phyloP scores from a whole-genome alignment of 768 basidiomycete species.

The Udeniomyces megalosporus region DNA sequence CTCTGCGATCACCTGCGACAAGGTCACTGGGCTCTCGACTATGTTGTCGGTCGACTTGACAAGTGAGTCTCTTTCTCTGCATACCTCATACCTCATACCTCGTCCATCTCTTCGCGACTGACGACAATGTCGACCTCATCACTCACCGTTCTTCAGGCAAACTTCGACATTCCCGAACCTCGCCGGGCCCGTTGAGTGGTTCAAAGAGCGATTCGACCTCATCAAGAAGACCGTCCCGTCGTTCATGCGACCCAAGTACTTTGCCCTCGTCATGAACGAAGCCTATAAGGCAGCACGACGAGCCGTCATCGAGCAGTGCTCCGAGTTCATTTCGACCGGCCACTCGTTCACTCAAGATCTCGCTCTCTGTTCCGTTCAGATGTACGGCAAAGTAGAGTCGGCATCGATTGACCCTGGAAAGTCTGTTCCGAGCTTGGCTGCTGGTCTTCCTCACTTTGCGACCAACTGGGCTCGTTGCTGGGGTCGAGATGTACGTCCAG shows the following conservation, averaged over 20 bases:
- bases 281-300: slow-evolving; percentile 83
- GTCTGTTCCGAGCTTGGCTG: slow-evolving; percentile 67
- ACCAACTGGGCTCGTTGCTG: slow-evolving; percentile 90
- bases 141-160: neutral
- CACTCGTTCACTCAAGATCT: slow-evolving; percentile 81
- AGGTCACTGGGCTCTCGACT: slow-evolving; percentile 86
- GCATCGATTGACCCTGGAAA: slow-evolving; percentile 59
- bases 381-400: slow-evolving; percentile 78
- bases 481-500: slow-evolving; percentile 46
- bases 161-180: slow-evolving; percentile 39
- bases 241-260: slow-evolving; percentile 90
- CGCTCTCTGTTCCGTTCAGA: slow-evolving; percentile 50
- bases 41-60: slow-evolving; percentile 51
- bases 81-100: neutral
- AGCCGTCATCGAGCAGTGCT: slow-evolving; percentile 67
- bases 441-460: slow-evolving; percentile 87
- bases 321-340: slow-evolving; percentile 69
- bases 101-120: neutral
- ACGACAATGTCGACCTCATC: neutral
- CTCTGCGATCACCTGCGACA: slow-evolving; percentile 72
- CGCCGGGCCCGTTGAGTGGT: slow-evolving; percentile 57
- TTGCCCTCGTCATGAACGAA: slow-evolving; percentile 73
- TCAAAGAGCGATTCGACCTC: slow-evolving; percentile 69
- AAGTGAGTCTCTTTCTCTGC: slow-evolving; percentile 38
- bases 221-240: slow-evolving; percentile 58